Evolutionary conservation across 257 asterid genomes (phyloP).

Genomic region (Scutellaria barbata): DNA sequence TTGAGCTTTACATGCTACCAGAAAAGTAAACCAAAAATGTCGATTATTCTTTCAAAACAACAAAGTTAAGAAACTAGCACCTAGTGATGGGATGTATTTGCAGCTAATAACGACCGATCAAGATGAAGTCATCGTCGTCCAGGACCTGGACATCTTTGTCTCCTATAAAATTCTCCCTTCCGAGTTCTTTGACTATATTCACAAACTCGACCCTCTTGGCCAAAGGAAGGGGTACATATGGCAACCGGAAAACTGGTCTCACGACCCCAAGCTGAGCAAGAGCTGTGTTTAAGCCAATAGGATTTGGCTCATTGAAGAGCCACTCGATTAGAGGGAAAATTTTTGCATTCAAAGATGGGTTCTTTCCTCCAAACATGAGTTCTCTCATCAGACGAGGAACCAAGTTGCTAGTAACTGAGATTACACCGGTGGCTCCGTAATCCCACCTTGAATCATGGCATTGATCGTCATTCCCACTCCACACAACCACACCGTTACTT

Average conservation of each 20-base stretch:
- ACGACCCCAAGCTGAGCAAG: slow-evolving; percentile 94
- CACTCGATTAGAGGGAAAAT: slow-evolving; percentile 69
- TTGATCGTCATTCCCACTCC: slow-evolving; percentile 96
- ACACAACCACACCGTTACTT: slow-evolving; percentile 61
- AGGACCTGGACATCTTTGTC: slow-evolving; percentile 68
- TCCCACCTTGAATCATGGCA: slow-evolving; percentile 96
- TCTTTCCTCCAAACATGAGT: slow-evolving; percentile 83
- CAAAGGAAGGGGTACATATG: slow-evolving; percentile 77
- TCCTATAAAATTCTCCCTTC: slow-evolving; percentile 83
- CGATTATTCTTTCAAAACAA: slow-evolving; percentile 25
- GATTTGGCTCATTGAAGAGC: slow-evolving; percentile 88
- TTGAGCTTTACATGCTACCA: slow-evolving; percentile 27
- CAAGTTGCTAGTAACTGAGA: slow-evolving; percentile 88
- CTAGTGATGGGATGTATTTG: neutral
- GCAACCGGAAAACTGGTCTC: slow-evolving; percentile 89
- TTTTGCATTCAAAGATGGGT: slow-evolving; percentile 56
- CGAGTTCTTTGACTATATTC: slow-evolving; percentile 69
- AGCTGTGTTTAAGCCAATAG: slow-evolving; percentile 83
- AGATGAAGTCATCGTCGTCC: slow-evolving; percentile 75
- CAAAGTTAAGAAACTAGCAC: slow-evolving; percentile 21
- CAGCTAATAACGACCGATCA: slow-evolving; percentile 75
- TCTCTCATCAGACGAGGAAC: slow-evolving; percentile 83
- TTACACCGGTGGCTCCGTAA: slow-evolving; percentile 72
- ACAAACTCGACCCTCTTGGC: slow-evolving; percentile 81
- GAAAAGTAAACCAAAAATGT: slow-evolving; percentile 21